Conservation (phyloP, 441 rosid species). For the Kokia cookei region DNA sequence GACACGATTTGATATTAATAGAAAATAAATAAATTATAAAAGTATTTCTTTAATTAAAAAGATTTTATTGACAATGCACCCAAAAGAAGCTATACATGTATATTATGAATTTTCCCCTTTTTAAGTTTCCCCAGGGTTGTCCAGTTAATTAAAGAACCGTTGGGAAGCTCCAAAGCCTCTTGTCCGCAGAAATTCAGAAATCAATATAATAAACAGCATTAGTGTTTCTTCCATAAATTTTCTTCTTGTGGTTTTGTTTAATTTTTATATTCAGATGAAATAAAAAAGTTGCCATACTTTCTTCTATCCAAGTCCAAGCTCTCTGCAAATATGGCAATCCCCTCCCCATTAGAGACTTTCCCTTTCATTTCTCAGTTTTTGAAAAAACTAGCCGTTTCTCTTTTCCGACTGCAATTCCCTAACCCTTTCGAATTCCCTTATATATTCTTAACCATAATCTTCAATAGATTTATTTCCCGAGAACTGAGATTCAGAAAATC, state of each 20-base stretch:
- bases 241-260: background rate
- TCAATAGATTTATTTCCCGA: background rate
- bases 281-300: background rate
- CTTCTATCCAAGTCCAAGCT: background rate
- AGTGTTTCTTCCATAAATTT: background rate
- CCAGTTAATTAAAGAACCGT: background rate
- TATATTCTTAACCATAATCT: background rate
- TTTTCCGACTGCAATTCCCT: background rate
- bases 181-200: background rate
- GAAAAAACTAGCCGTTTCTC: constrained; percentile 11
- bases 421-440: background rate
- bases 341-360: background rate
- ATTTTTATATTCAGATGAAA: background rate
- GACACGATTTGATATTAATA: too few species aligned
- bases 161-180: background rate
- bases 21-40: too few species aligned
- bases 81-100: too few species aligned
- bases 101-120: background rate
- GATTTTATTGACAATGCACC: too few species aligned
- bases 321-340: background rate
- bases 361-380: background rate
- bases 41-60: too few species aligned
- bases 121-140: background rate
- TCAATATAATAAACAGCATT: background rate
- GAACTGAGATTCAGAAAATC: background rate